These are phyloP conservation scores for Coniferiporia sulphurascens DNA, from an alignment of 1,284 basidiomycete genomes.

Conservation along the genomic window DNA sequence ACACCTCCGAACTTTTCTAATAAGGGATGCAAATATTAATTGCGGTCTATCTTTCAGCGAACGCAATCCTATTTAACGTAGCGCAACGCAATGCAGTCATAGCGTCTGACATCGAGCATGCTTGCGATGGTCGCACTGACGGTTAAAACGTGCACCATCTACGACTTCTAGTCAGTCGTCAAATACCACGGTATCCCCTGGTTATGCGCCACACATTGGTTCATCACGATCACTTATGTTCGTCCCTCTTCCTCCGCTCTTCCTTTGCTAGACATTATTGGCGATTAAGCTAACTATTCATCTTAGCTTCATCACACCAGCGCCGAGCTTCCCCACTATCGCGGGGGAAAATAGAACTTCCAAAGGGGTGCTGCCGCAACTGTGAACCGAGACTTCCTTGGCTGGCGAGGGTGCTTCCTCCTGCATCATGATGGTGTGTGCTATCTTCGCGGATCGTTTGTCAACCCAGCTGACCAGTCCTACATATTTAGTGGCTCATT, in stretches of 20 bases:
- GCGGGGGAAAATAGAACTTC: constrained; percentile 52
- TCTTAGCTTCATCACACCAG: constrained; percentile 45
- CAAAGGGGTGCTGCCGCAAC: constrained; percentile 62
- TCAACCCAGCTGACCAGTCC: background rate
- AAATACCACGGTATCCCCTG: constrained; percentile 57
- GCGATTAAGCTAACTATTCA: constrained; percentile 1
- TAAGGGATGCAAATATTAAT: background rate
- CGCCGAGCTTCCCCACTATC: constrained; percentile 46
- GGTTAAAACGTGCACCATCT: constrained; percentile 28
- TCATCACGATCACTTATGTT: constrained; percentile 48
- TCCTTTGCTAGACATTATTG: background rate
- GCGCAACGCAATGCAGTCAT: constrained; percentile 48
- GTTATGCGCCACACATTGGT: constrained; percentile 55
- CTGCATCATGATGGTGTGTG: constrained; percentile 31
- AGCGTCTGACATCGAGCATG: constrained; percentile 51
- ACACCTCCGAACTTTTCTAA: background rate
- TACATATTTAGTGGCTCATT: constrained; percentile 33
- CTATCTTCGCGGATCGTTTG: background rate
- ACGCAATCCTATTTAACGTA: constrained; percentile 49
- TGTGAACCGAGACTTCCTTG: constrained; percentile 51
- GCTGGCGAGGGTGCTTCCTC: constrained; percentile 43
- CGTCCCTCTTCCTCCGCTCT: background rate
- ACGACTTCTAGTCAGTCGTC: constrained; percentile 37
- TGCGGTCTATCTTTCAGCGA: constrained; percentile 30
- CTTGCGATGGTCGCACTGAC: constrained; percentile 42